Evolutionary conservation across 2,329 filamentous ascomycete species (phyloP).

Genomic region (Penicillium sp.): DNA sequence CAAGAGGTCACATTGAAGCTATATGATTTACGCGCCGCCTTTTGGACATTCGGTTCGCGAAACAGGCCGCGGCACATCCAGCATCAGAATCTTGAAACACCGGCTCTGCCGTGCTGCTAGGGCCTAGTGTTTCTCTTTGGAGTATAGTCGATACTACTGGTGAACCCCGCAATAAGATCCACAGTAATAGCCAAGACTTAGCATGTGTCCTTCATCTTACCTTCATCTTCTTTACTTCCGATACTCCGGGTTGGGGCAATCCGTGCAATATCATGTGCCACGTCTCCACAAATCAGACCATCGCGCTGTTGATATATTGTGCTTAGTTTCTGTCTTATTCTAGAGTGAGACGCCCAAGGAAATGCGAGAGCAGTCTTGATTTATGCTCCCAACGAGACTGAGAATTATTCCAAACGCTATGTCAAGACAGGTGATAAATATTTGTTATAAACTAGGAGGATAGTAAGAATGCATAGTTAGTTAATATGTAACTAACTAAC

Average conservation of each 20-base stretch:
- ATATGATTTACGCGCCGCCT: not conserved
- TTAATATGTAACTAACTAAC: too few relatives aligned
- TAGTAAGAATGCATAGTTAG: not conserved
- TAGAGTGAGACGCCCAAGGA: not conserved
- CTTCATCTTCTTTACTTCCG: slow-evolving; percentile 1
- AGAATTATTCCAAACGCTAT: not conserved
- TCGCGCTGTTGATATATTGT: not conserved
- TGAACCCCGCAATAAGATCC: slow-evolving; percentile 1
- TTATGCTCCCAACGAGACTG: not conserved
- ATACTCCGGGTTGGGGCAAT: slow-evolving; percentile 5
- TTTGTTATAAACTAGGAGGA: not conserved
- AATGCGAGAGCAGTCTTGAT: too few relatives aligned
- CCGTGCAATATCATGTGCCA: not conserved
- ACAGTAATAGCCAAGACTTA: slow-evolving; percentile 6
- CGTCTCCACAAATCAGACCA: not conserved
- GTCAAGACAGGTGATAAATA: not conserved
- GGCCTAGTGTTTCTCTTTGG: not conserved
- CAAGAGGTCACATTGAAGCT: not conserved
- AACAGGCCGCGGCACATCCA: not conserved
- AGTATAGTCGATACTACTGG: not conserved
- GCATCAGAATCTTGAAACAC: not conserved
- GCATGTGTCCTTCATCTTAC: slow-evolving; percentile 11
- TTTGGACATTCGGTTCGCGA: not conserved
- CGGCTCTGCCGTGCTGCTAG: not conserved
- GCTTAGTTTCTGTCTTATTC: not conserved